phyloP scores from a whole-genome alignment of 305 asterid genomes.

The Ilex paraguariensis region DNA sequence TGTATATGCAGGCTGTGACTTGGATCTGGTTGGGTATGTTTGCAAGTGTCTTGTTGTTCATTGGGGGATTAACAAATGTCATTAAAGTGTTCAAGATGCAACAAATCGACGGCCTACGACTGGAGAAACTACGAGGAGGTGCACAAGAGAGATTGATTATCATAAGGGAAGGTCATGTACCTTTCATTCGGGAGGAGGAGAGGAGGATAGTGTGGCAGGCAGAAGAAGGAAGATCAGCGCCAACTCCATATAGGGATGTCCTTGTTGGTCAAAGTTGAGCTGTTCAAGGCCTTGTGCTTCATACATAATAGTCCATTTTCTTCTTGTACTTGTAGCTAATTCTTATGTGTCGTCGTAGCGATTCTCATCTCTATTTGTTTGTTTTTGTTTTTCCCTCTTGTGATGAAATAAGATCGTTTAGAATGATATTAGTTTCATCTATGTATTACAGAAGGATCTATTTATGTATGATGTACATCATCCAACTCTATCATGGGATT shows the following conservation, averaged over 20 bases:
- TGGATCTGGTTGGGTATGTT: constrained; percentile 59
- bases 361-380: too few relatives aligned
- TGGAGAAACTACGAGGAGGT: constrained; percentile 81
- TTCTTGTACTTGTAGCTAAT: too few relatives aligned
- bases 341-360: too few relatives aligned
- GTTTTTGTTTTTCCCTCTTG: too few relatives aligned
- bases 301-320: too few relatives aligned
- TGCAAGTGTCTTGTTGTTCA: constrained; percentile 52
- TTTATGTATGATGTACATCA: too few relatives aligned
- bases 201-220: constrained; percentile 21
- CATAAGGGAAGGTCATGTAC: constrained; percentile 46
- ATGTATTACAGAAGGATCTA: too few relatives aligned
- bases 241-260: constrained; percentile 73
- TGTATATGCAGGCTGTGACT: constrained; percentile 38
- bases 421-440: too few relatives aligned
- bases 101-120: constrained; percentile 38
- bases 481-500: too few relatives aligned
- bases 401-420: too few relatives aligned
- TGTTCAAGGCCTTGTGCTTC: not conserved
- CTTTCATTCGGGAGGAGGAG: constrained; percentile 31
- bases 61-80: constrained; percentile 62
- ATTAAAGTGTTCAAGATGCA: constrained; percentile 79
- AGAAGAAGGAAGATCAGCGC: constrained; percentile 21
- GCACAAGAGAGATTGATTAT: constrained; percentile 50
- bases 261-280: constrained; percentile 49